These are phyloP conservation scores for Calonectria ilicicola DNA, from an alignment of 2,329 filamentous ascomycete species.

Conservation along the genomic window DNA sequence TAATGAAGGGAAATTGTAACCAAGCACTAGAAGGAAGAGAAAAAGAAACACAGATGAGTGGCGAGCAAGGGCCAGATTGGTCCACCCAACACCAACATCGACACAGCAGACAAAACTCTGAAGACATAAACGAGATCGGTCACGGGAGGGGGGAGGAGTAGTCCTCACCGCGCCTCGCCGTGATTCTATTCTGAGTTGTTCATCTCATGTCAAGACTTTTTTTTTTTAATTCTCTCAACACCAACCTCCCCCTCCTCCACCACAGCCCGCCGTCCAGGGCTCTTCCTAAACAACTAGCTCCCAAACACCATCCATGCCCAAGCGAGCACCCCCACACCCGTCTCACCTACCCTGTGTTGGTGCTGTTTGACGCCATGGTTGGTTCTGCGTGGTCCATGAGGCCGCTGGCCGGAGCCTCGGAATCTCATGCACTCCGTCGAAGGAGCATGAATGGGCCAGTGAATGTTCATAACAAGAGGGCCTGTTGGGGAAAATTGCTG, in stretches of 20 bases:
- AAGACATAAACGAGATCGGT: conserved; percentile 3
- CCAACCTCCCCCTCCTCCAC: conserved; percentile 24
- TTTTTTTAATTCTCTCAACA: conserved; percentile 5
- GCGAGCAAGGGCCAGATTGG: not conserved
- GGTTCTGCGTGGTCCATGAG: not conserved
- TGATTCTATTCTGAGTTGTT: conserved; percentile 37
- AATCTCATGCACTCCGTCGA: not conserved
- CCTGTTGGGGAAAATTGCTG: not conserved
- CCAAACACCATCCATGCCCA: conserved; percentile 2
- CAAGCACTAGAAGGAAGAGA: not conserved
- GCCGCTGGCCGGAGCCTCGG: not conserved
- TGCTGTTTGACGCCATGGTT: not conserved
- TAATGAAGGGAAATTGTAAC: not conserved
- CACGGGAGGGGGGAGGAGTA: not conserved
- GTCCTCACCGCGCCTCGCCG: conserved; percentile 22
- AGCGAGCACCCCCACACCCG: conserved; percentile 29
- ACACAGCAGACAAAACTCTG: not conserved
- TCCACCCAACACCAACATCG: not conserved
- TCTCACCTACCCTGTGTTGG: conserved; percentile 14
- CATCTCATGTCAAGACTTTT: conserved; percentile 27
- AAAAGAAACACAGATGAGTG: not conserved
- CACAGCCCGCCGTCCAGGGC: not conserved
- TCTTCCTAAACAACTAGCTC: conserved; percentile 4
- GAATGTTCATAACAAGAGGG: not conserved
- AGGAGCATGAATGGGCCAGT: not conserved